These are phyloP conservation scores for Melocanna baccifera DNA, from an alignment of 176 grass and related monocot species.

Conservation along the genomic window DNA sequence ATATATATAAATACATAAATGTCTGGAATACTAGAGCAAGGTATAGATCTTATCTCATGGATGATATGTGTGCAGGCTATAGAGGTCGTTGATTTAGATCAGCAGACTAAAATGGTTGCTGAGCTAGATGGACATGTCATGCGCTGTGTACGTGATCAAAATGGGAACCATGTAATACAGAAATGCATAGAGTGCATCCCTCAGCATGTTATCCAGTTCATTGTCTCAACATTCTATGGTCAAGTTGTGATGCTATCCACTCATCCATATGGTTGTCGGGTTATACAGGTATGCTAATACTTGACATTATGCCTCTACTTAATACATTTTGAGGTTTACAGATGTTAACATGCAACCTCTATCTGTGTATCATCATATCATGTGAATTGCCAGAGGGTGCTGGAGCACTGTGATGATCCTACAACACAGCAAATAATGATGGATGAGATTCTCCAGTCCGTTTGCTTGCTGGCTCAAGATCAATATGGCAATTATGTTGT, in stretches of 20 bases:
- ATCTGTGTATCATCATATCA: conserved; percentile 1
- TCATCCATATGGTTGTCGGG: conserved; percentile 81
- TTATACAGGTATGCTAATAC: conserved; percentile 61
- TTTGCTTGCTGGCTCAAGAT: conserved; percentile 67
- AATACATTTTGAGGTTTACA: not conserved
- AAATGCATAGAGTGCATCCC: conserved; percentile 90
- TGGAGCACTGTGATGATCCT: conserved; percentile 77
- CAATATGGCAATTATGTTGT: conserved; percentile 94
- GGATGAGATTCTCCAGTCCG: conserved; percentile 77
- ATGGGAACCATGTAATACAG: conserved; percentile 89
- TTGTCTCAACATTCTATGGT: conserved; percentile 76
- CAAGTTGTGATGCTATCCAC: conserved; percentile 79
- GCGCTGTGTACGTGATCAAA: conserved; percentile 89
- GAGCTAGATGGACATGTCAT: conserved; percentile 80
- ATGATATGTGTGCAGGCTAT: conserved; percentile 54
- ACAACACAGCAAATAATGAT: conserved; percentile 83
- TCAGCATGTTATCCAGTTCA: conserved; percentile 71
- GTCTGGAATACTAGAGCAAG: not conserved
- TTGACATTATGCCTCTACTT: not conserved
- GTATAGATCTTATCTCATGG: not conserved
- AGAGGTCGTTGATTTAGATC: conserved; percentile 76
- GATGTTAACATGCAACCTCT: not conserved
- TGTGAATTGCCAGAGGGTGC: conserved; percentile 55
- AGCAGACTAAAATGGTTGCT: conserved; percentile 70
- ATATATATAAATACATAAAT: not conserved